Percentiles rank a stretch among this genome's conserved stretches.
Conservation (phyloP, 2,329 filamentous ascomycete genomes). For the Sporothrix curviconia region DNA sequence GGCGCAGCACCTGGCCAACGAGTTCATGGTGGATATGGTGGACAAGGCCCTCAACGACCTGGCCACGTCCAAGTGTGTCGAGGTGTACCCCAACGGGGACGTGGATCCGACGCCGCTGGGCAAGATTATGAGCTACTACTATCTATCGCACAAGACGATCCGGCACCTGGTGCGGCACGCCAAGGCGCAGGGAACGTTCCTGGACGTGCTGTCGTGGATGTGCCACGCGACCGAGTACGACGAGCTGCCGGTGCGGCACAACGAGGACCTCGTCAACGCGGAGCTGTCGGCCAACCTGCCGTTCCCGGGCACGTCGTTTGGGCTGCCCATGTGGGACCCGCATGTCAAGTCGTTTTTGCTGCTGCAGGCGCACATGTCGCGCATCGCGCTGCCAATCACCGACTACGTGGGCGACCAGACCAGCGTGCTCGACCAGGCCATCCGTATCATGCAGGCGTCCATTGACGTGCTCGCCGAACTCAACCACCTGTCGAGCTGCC, state of each 20-base stretch:
- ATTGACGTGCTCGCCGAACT: conserved; percentile 91
- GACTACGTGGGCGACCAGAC: conserved; percentile 96
- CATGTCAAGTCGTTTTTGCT: conserved; percentile 95
- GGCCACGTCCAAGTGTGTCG: conserved; percentile 75
- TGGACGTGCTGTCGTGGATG: conserved; percentile 86
- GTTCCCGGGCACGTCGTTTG: conserved; percentile 51
- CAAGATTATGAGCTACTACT: conserved; percentile 99
- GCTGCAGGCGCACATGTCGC: conserved; percentile 89
- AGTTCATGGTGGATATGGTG: conserved; percentile 91
- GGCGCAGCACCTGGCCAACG: conserved; percentile 82
- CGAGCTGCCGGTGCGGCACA: conserved; percentile 93
- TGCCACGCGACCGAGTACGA: conserved; percentile 91
- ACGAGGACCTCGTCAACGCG: conserved; percentile 94
- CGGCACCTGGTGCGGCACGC: conserved; percentile 70
- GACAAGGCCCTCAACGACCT: conserved; percentile 79
- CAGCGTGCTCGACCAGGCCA: conserved; percentile 85
- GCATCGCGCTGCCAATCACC: conserved; percentile 84
- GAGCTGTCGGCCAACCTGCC: conserved; percentile 80
- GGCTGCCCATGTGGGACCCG: conserved; percentile 93
- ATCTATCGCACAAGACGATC: conserved; percentile 90
- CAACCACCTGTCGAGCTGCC: conserved; percentile 69
- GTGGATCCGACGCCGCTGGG: conserved; percentile 85
- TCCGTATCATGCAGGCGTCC: conserved; percentile 91
- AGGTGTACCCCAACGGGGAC: conserved; percentile 77
- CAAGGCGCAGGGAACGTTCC: conserved; percentile 57